Conservation (phyloP, 768 basidiomycete species). For the Kwoniella botswanensis region DNA sequence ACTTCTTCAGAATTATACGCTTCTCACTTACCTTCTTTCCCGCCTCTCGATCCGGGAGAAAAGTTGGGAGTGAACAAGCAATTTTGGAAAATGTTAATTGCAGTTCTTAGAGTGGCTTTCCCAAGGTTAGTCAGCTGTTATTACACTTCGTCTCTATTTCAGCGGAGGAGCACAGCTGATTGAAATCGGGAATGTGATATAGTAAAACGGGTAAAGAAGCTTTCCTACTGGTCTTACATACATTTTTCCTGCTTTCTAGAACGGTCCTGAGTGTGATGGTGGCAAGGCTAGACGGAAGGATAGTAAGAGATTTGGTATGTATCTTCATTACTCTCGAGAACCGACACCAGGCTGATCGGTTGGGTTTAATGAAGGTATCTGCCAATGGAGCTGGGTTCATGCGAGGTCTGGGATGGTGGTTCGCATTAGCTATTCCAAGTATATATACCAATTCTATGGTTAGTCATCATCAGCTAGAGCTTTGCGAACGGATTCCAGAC, state of each 20-base stretch:
- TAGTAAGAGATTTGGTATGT: constrained; percentile 81
- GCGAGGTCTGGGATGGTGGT: constrained; percentile 83
- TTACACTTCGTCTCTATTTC: neutral
- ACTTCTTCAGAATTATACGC: constrained; percentile 64
- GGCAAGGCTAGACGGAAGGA: constrained; percentile 83
- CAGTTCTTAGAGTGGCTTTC: constrained; percentile 75
- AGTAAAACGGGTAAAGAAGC: constrained; percentile 66
- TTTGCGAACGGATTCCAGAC: neutral
- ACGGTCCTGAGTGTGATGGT: constrained; percentile 88
- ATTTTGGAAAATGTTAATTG: constrained; percentile 74
- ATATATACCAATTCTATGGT: constrained; percentile 97
- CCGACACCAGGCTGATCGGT: neutral
- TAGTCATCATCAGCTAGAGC: constrained; percentile 29
- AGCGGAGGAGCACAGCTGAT: neutral
- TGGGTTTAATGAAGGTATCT: constrained; percentile 63
- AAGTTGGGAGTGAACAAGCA: constrained; percentile 69
- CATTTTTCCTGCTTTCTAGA: constrained; percentile 79
- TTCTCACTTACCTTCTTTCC: constrained; percentile 68
- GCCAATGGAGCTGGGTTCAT: constrained; percentile 84
- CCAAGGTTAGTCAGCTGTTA: constrained; percentile 62
- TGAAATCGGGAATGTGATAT: neutral
- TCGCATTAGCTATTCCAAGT: constrained; percentile 84
- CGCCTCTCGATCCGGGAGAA: constrained; percentile 62
- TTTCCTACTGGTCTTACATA: constrained; percentile 75
- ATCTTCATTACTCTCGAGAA: neutral